Evolutionary conservation across 2,329 filamentous ascomycete genomes (phyloP), one percentile per base, ranked within the genome.

Genomic region (Hypoxylon sp.): DNA sequence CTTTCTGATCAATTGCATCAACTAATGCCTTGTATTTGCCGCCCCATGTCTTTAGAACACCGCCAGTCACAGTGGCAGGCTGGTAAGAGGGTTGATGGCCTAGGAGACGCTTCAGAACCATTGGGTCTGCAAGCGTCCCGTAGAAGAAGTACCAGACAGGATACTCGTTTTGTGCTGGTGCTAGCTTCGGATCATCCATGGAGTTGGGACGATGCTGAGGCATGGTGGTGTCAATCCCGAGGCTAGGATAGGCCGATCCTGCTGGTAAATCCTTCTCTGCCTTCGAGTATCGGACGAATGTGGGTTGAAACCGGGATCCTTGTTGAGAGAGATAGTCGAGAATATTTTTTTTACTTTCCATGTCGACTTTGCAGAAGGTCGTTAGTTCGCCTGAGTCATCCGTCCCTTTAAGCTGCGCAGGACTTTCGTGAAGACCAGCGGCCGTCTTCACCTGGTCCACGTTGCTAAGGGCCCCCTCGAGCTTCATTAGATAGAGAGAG

Each of bases 141-240:
- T 83, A 83, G 67, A 83, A 82, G 72, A 83, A 83, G 66, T 83
- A 83, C 76, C 77, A 81, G 0, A 84, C 79, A 0, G 74, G 76
- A 44, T 68, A 73, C 47, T 74, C 48, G 29, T 52, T 44, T 39
- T 67, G 70, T 3, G 61, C 26, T 1, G 68, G 71, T 17, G 14
- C 3, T 13, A 54, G 14, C 5, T 22, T 37, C 1, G 13, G 31
- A 14, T 59, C 46, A 5, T 17, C 19, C 6, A 8, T 17, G 10
- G 55, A 26, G 11, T 17, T 9, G 14, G 5, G 44, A 13, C 55
- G 55, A 22, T 59, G 44, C 13, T 59, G 55, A 4, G 55, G 44
- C 44, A 59, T 35, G 13, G 55, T 59, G 3, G 44, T 59, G 55
- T 59, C 55, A 8, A 59, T 24, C 19, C 55, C 44, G 6, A 59